Evolutionary conservation across 805 yeast genomes (phyloP).

Genomic region (Wickerhamomyces queroliae): DNA sequence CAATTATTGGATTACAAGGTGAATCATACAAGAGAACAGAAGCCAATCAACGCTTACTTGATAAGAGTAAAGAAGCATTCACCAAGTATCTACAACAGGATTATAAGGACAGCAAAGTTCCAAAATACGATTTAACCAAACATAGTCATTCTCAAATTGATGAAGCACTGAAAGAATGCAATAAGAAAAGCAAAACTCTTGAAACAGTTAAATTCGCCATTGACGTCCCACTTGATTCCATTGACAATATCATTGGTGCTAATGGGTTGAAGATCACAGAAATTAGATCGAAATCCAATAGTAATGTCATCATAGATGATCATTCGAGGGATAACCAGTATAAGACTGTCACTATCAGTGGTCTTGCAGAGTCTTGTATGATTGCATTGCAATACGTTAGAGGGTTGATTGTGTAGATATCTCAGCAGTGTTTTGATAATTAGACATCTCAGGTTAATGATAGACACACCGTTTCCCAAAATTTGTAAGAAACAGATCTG

Average conservation of each 20-base stretch:
- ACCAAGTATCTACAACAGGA: conserved; percentile 5
- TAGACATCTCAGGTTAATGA: too few relatives aligned
- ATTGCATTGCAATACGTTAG: conserved; percentile 11
- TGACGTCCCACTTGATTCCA: conserved; percentile 13
- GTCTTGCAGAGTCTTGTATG: conserved; percentile 10
- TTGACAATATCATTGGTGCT: not conserved
- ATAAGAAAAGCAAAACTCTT: conserved; percentile 4
- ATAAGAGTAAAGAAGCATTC: conserved; percentile 5
- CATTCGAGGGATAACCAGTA: conserved; percentile 4
- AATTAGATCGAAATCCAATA: conserved; percentile 12
- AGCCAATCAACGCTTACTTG: conserved; percentile 7
- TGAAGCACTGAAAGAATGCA: conserved; percentile 5
- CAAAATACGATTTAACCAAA: conserved; percentile 4
- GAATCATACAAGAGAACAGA: conserved; percentile 4
- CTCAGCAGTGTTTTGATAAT: too few relatives aligned
- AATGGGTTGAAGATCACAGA: conserved; percentile 8
- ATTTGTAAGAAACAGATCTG: too few relatives aligned
- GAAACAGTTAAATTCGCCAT: conserved; percentile 7
- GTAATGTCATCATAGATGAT: conserved; percentile 15
- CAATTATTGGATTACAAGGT: conserved; percentile 5
- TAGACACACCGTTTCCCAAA: too few relatives aligned
- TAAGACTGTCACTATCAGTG: conserved; percentile 10
- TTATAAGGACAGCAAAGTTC: not conserved
- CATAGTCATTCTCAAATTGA: conserved; percentile 4
- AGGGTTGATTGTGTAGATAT: not conserved